Conservation (phyloP, 345 rosid genomes). For the Eucalyptus fibrosa region DNA sequence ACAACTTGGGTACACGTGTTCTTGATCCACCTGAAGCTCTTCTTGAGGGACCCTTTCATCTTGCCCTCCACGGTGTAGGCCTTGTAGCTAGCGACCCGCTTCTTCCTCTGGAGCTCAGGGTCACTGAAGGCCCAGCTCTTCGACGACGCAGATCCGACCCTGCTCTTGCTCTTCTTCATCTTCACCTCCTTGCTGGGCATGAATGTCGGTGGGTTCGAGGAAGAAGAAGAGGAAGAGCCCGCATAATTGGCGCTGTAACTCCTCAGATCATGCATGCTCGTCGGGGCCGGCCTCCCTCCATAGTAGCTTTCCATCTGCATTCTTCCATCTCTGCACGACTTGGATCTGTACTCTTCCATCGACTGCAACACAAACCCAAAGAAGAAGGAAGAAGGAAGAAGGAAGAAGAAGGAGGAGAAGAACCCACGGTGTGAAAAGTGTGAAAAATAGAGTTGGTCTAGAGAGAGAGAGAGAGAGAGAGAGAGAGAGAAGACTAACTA, state of each 20-base stretch:
- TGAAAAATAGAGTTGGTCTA: neutral
- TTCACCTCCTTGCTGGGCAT: conserved; percentile 18
- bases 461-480: neutral
- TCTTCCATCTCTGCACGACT: conserved; percentile 32
- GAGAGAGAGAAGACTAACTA: neutral
- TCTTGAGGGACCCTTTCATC: conserved; percentile 79
- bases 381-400: neutral
- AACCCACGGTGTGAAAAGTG: neutral
- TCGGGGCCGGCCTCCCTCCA: conserved; percentile 20
- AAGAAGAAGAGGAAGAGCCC: neutral
- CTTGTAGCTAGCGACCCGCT: conserved; percentile 79
- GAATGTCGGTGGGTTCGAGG: neutral
- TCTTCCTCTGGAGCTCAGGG: conserved; percentile 88
- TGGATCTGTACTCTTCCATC: conserved; percentile 56
- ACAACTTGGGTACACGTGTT: conserved; percentile 50
- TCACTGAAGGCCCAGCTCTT: conserved; percentile 67
- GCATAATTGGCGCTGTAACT: conserved; percentile 36
- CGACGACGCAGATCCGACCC: conserved; percentile 17
- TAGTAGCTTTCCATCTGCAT: conserved; percentile 13
- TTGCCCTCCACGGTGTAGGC: conserved; percentile 77
- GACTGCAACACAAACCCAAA: neutral
- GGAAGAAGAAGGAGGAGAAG: neutral
- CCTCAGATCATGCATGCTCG: conserved; percentile 50
- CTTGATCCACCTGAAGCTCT: conserved; percentile 90
- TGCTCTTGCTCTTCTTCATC: conserved; percentile 37